A percentile compares a stretch with the other conserved stretches of the same genome.
phyloP scores from a whole-genome alignment of 139 green algal species.

The Chlamydomonas sp. region DNA sequence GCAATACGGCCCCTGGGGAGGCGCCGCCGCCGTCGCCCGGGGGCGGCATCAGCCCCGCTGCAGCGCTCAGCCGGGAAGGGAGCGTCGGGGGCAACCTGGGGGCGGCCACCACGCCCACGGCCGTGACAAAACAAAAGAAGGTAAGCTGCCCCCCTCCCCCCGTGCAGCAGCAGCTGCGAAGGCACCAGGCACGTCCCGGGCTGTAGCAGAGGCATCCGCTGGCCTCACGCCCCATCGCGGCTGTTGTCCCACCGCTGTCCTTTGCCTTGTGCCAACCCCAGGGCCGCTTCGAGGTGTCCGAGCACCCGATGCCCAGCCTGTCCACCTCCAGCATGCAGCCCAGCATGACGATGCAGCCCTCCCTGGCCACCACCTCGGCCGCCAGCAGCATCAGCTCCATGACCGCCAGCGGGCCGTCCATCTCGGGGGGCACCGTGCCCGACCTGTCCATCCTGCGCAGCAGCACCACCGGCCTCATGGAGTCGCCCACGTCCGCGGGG shows the following conservation, averaged over 20 bases:
- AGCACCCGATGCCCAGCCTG: conserved; percentile 12
- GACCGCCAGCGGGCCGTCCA: neutral
- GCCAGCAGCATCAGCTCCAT: neutral
- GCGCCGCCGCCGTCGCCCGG: conserved; percentile 28
- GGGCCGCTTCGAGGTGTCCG: conserved; percentile 84
- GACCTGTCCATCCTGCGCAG: neutral
- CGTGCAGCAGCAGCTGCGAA: too few relatives aligned
- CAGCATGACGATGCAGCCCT: neutral
- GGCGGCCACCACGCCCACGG: conserved; percentile 38
- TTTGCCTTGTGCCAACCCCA: conserved; percentile 23
- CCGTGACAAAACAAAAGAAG: conserved; percentile 44
- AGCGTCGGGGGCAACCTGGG: conserved; percentile 41
- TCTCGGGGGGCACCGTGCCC: conserved; percentile 1
- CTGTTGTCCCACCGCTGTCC: neutral
- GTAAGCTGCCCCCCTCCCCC: neutral
- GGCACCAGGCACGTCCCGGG: too few relatives aligned
- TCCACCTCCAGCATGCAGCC: neutral
- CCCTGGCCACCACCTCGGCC: neutral
- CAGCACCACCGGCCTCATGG: neutral
- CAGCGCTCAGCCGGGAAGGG: conserved; percentile 49
- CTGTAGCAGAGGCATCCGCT: neutral
- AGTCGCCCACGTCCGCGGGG: neutral
- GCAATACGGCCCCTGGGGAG: neutral
- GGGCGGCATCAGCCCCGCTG: conserved; percentile 1
- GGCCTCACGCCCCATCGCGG: neutral